phyloP scores from a whole-genome alignment of 106 monocot genomes.

The Gastrodia elata region DNA sequence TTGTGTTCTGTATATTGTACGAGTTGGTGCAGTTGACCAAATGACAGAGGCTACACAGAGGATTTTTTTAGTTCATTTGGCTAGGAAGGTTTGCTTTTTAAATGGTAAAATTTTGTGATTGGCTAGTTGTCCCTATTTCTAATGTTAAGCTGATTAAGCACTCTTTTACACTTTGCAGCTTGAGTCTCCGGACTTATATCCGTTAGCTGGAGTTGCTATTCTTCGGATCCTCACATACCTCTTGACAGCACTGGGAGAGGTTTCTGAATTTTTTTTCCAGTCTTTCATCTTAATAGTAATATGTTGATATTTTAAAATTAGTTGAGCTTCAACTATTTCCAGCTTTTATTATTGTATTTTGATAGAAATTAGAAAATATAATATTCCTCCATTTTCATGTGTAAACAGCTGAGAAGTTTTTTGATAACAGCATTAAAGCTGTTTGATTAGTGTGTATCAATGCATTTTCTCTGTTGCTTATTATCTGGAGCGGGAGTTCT shows the following conservation, averaged over 20 bases:
- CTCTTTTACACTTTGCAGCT: slow-evolving; percentile 44
- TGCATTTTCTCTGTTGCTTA: not conserved
- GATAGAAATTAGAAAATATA: not conserved
- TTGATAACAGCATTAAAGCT: not conserved
- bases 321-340: not conserved
- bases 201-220: slow-evolving; percentile 57
- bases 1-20: slow-evolving; percentile 90
- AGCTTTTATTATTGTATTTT: not conserved
- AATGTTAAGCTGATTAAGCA: not conserved
- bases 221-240: slow-evolving; percentile 87
- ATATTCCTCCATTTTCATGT: not conserved
- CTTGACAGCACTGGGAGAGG: slow-evolving; percentile 81
- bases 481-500: not conserved
- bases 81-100: slow-evolving; percentile 50
- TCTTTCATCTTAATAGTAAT: not conserved
- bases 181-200: slow-evolving; percentile 46
- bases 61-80: slow-evolving; percentile 69
- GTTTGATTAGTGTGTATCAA: not conserved
- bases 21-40: slow-evolving; percentile 88
- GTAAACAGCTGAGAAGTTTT: not conserved
- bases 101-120: not conserved
- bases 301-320: not conserved
- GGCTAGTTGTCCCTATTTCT: not conserved
- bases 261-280: slow-evolving; percentile 14
- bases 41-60: slow-evolving; percentile 80